A percentile compares a stretch with the other conserved stretches of the same genome.
These are phyloP conservation scores for Bruguiera parviflora DNA, from an alignment of 345 rosid genomes.

Conservation along the genomic window DNA sequence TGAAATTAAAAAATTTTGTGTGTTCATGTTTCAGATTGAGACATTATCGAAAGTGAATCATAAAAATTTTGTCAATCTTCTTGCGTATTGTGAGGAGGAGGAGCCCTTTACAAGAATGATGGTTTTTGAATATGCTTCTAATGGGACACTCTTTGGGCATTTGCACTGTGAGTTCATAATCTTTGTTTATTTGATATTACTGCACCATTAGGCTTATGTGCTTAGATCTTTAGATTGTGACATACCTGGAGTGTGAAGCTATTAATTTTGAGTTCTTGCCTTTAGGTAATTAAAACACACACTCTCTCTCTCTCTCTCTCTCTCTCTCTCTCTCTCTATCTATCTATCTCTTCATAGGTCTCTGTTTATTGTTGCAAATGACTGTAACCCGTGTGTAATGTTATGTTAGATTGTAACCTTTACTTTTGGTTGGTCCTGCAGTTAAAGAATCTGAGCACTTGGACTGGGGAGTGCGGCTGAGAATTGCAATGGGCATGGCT, in stretches of 20 bases:
- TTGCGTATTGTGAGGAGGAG: conserved; percentile 81
- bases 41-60: conserved; percentile 78
- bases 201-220: background rate
- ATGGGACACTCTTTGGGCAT: conserved; percentile 90
- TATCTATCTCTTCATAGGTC: no score
- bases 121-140: conserved; percentile 94
- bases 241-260: no score
- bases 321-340: no score
- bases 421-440: conserved; percentile 31
- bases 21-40: conserved; percentile 49
- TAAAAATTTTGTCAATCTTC: conserved; percentile 85
- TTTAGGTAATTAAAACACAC: no score
- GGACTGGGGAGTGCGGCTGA: conserved; percentile 77
- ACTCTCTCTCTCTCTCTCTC: no score
- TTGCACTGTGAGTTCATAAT: conserved; percentile 61
- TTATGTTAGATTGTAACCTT: background rate
- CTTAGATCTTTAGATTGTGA: no score
- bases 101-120: conserved; percentile 83
- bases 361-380: background rate
- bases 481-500: conserved; percentile 87
- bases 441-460: conserved; percentile 82
- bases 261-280: no score
- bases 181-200: background rate
- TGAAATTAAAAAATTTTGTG: conserved; percentile 7
- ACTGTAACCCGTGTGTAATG: background rate